A percentile compares a stretch with the other conserved stretches of the same genome.
These are phyloP conservation scores for Physcomitrium patens DNA, from an alignment of 225 moss, liverwort and hornwort genomes.

Conservation along the genomic window DNA sequence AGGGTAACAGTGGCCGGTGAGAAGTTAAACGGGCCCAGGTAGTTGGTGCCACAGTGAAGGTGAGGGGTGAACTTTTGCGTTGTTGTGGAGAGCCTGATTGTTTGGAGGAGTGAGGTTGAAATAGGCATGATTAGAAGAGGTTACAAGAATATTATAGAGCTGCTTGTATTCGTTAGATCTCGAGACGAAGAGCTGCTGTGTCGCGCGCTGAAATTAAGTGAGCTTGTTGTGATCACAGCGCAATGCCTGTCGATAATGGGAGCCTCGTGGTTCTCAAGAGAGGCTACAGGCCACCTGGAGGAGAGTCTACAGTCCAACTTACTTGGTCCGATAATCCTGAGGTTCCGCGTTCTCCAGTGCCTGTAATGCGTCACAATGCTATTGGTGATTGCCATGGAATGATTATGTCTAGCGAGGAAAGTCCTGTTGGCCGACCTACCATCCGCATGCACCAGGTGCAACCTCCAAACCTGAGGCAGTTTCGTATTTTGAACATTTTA, in stretches of 20 bases:
- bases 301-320: constrained; percentile 58
- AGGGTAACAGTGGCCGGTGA: not conserved
- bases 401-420: constrained; percentile 76
- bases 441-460: constrained; percentile 92
- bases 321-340: constrained; percentile 65
- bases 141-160: constrained; percentile 2
- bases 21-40: not conserved
- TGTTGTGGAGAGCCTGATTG: constrained; percentile 28
- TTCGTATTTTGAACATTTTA: not conserved
- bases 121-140: not conserved
- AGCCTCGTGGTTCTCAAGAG: constrained; percentile 64
- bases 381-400: constrained; percentile 93
- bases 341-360: constrained; percentile 42
- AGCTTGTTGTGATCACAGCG: constrained; percentile 32
- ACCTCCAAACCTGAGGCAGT: not conserved
- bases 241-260: constrained; percentile 92
- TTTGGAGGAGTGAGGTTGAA: not conserved
- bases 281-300: constrained; percentile 57
- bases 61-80: constrained; percentile 19
- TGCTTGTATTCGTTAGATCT: constrained; percentile 31
- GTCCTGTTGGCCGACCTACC: constrained; percentile 67
- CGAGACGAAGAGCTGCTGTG: constrained; percentile 1
- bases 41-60: constrained; percentile 22
- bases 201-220: constrained; percentile 15
- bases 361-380: constrained; percentile 66